A percentile compares a stretch with the other conserved stretches of the same genome.
These are phyloP conservation scores for Pleomassaria siparia DNA, from an alignment of 2,329 filamentous ascomycete species.

Conservation along the genomic window DNA sequence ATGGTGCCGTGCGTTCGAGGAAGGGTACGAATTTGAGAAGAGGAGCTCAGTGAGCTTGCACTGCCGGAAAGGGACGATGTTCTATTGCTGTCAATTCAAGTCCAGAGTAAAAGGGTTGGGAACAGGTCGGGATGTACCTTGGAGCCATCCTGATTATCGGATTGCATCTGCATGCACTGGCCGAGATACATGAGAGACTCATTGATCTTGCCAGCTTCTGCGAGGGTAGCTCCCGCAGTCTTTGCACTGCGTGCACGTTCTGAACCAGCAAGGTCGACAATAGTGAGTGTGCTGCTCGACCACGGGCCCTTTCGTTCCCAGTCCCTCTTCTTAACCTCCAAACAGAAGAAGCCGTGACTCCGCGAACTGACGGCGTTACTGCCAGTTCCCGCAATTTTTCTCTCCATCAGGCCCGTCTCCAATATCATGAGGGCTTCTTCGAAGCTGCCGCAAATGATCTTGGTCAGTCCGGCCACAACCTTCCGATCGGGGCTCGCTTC, in stretches of 20 bases:
- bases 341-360: slow-evolving; percentile 93
- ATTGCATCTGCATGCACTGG: slow-evolving; percentile 95
- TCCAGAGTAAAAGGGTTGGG: background rate
- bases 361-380: slow-evolving; percentile 91
- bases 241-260: slow-evolving; percentile 92
- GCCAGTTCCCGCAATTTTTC: slow-evolving; percentile 84
- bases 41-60: slow-evolving; percentile 57
- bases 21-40: slow-evolving; percentile 54
- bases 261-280: slow-evolving; percentile 92
- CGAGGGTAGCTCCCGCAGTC: slow-evolving; percentile 87
- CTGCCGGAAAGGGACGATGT: slow-evolving; percentile 71
- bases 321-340: slow-evolving; percentile 86
- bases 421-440: slow-evolving; percentile 86
- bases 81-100: slow-evolving; percentile 19
- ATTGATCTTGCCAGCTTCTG: slow-evolving; percentile 97
- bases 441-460: slow-evolving; percentile 81
- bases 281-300: slow-evolving; percentile 76
- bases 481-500: slow-evolving; percentile 89
- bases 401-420: slow-evolving; percentile 83
- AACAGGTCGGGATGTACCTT: slow-evolving; percentile 60
- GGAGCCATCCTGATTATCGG: slow-evolving; percentile 70
- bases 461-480: slow-evolving; percentile 86
- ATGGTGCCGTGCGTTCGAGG: slow-evolving; percentile 48
- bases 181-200: slow-evolving; percentile 98
- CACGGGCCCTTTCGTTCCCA: slow-evolving; percentile 62